Conservation (phyloP, 306 rosid species). For the Cucumis melo region DNA sequence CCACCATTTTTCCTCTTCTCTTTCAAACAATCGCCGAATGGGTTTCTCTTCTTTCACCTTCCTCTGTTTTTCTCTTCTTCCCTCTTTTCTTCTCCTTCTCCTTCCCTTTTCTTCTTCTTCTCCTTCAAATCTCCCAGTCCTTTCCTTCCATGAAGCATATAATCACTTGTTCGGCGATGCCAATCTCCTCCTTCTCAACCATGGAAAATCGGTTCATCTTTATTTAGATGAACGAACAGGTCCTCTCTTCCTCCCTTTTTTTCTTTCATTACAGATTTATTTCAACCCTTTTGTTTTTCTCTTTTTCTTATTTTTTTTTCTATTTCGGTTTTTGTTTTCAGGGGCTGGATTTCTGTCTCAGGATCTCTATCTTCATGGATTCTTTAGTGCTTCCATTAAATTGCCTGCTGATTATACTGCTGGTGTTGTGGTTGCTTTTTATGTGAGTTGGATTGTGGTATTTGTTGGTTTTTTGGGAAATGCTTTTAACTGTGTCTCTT, state of each 20-base stretch:
- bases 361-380: slow-evolving; percentile 56
- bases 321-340: slow-evolving; percentile 6
- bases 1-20: neutral
- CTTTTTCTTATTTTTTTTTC: neutral
- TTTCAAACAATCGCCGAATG: slow-evolving; percentile 16
- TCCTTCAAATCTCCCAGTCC: slow-evolving; percentile 30
- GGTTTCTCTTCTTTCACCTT: slow-evolving; percentile 10
- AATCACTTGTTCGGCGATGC: slow-evolving; percentile 69
- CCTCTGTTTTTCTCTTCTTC: slow-evolving; percentile 7
- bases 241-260: neutral
- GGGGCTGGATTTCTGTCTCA: slow-evolving; percentile 71
- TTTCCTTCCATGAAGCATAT: slow-evolving; percentile 77
- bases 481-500: neutral
- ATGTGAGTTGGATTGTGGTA: slow-evolving; percentile 39
- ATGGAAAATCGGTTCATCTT: slow-evolving; percentile 76
- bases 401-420: slow-evolving; percentile 63
- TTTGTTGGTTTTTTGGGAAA: neutral
- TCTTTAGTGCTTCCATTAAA: slow-evolving; percentile 56
- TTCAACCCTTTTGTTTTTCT: neutral
- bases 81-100: neutral
- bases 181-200: slow-evolving; percentile 47
- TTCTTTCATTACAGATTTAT: neutral
- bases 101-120: slow-evolving; percentile 28
- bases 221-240: slow-evolving; percentile 78
- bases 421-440: slow-evolving; percentile 90